Base-by-base conservation (phyloP, 768 basidiomycete species). In the Austroboletus eburneus region DNA sequence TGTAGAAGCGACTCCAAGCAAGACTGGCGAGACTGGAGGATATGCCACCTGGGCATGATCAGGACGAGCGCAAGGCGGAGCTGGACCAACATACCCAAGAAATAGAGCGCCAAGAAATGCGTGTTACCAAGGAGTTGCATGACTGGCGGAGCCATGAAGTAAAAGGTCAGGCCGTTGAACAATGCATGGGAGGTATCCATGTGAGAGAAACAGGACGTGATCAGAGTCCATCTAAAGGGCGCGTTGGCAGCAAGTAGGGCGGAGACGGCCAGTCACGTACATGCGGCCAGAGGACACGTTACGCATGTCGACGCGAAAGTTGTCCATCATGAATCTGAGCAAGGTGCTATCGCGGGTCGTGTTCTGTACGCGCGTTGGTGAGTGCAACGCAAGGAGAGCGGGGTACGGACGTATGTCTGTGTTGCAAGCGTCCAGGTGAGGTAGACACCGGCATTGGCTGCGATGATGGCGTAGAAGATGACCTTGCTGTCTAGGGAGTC, bases 131-230 rank as follows among this genome's bases (percentile, higher is more conserved):
- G 72, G 37, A 83, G 66, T 16, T 66, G 56, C 22, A 91, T 71
- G 39, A 87, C 79, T 3, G 78, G 65, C 2, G 74, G 78, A 0
- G 82, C 85, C 76, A 90, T 79, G 68, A 86, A 91, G 65, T 74
- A 88, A 65, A 80, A 87, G 0, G 84, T 81, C 58, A 88, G 75
- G n/a, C 78, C 80, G 57, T 91, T 91, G 62, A 88, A 73, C n/a
- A 87, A 52, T 4, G 86, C 75, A 57, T 91, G 88, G 1, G 60
- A 51, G n/a, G 72, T 32, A 23, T 75, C 71, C 53, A 73, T 63
- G 56, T 91, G 87, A 4, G 87, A 87, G 70, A 92, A 91, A 49
- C 72, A 74, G 16, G 78, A 70, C 0, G 88, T 86, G 9, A 89
- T 52, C 21, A 81, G 68, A 1, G 86, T 88, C 86, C 87, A 91